Evolutionary conservation across 345 rosid species (phyloP), one percentile per base, ranked within the genome.

Genomic region (Camelina laxa): DNA sequence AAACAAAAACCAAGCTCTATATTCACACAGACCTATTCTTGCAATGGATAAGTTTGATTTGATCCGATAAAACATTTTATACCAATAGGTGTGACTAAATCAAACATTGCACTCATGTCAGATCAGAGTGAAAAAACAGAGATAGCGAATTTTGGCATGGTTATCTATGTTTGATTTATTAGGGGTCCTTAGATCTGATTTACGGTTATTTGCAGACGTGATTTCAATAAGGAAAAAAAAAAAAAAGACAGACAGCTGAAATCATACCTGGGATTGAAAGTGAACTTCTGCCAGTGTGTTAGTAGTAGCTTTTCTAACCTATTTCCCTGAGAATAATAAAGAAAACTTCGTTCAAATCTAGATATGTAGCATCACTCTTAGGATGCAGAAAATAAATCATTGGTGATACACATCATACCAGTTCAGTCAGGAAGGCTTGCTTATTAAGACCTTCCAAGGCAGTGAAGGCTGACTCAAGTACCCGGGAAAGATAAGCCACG

Each of bases 401-500:
- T 54, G 70, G 63, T 45, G 61, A 65, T 19, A 80, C 69, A 44
- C 47, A 67, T 48, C 79, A 49, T 90, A 92, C 98, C 97, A 96
- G 78, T 85, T 95, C 98, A 38, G 96, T 85, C 69, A 95, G 85
- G 87, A 95, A 95, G 21, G 97, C 97, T 86, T 90, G 99, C 81
- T 95, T 95, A 87, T 92, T 95, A 80, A 89, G 96, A 79, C 98
- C 97, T 76, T 95, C 99, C 49, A 92, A 82, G 45, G 94, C 96
- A 57, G 97, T 95, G 84, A 92, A 95, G 67, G 99, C 92, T 61
- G 96, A 81, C 82, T 95, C 97, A 67, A 95, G 96, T 79, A 92
- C 96, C 55, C 98, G 97, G 64, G 98, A 87, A 82, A 95, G 94
- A 79, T 95, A 95, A 33, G 97, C 97, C 80, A 96, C 99, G 56